Conservation (phyloP, 495 filamentous ascomycete genomes). For the Neurospora sp. region DNA sequence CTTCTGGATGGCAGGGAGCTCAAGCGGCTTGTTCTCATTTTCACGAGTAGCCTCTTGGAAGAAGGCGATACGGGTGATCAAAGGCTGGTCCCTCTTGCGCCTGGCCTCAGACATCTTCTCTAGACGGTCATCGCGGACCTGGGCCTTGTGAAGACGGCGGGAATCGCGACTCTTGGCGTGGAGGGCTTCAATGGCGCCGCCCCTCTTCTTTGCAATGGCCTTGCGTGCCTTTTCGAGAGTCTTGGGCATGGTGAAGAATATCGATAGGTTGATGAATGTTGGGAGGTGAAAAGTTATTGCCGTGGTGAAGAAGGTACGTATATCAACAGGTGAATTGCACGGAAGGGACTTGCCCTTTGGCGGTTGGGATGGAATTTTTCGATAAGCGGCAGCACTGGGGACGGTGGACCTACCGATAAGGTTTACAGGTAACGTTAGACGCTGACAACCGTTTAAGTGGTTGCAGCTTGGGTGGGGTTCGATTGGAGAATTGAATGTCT, state of each 20-base stretch:
- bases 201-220: slow-evolving; percentile 70
- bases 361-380: background rate
- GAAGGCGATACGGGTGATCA: slow-evolving; percentile 66
- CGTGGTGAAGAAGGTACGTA: background rate
- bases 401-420: slow-evolving; percentile 18
- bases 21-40: slow-evolving; percentile 43
- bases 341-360: background rate
- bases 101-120: slow-evolving; percentile 51
- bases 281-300: slow-evolving; percentile 1
- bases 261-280: background rate
- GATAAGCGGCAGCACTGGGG: background rate
- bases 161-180: slow-evolving; percentile 78
- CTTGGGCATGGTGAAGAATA: slow-evolving; percentile 53
- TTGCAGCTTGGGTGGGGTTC: slow-evolving; percentile 2
- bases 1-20: slow-evolving; percentile 46
- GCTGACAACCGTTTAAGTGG: slow-evolving; percentile 9
- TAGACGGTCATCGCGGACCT: slow-evolving; percentile 65
- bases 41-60: slow-evolving; percentile 54
- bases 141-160: slow-evolving; percentile 61
- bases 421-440: background rate
- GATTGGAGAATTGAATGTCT: background rate
- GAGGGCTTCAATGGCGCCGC: slow-evolving; percentile 52
- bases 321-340: no score
- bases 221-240: slow-evolving; percentile 71
- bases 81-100: slow-evolving; percentile 56